Percentiles rank a stretch among this genome's conserved stretches.
Evolutionary conservation across 192 early-diverging fungal species (phyloP).

Genomic region (Coemansia sp.): DNA sequence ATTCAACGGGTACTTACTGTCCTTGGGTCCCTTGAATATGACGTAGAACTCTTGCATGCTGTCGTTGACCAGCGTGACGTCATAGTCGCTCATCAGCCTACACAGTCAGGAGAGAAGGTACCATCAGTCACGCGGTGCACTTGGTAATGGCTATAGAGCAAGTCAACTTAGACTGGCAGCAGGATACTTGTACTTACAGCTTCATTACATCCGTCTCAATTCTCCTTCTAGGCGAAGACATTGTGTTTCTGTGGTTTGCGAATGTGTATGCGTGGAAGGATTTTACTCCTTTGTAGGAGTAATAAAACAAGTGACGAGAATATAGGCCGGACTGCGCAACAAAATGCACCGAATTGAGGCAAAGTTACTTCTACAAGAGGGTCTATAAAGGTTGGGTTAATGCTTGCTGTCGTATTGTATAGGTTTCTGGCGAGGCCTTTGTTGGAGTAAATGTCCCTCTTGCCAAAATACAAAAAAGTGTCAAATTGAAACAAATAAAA

Average conservation of each 20-base stretch:
- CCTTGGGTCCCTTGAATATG: constrained; percentile 87
- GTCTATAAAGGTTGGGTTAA: too few species aligned
- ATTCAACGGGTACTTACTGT: constrained; percentile 66
- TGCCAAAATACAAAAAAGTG: too few species aligned
- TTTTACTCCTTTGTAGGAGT: not conserved
- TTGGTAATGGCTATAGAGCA: too few species aligned
- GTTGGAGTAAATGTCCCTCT: too few species aligned
- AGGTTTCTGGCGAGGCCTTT: too few species aligned
- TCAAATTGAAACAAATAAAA: too few species aligned
- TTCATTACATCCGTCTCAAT: constrained; percentile 99
- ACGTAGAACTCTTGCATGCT: constrained; percentile 99
- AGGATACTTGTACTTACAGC: constrained; percentile 64
- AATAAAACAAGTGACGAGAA: not conserved
- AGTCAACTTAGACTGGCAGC: not conserved
- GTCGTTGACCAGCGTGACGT: constrained; percentile 97
- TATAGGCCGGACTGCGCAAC: too few species aligned
- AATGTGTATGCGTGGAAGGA: not conserved
- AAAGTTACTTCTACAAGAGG: too few species aligned
- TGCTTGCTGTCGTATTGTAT: too few species aligned
- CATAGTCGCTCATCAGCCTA: constrained; percentile 99
- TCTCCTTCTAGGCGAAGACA: constrained; percentile 88
- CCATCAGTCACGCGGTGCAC: not conserved
- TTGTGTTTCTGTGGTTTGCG: constrained; percentile 52
- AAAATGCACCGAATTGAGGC: too few species aligned
- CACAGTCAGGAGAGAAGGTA: not conserved